Percentiles rank a stretch among this genome's conserved stretches.
These are phyloP conservation scores for Penicillium crystallinum DNA, from an alignment of 495 filamentous ascomycete genomes.

Conservation along the genomic window DNA sequence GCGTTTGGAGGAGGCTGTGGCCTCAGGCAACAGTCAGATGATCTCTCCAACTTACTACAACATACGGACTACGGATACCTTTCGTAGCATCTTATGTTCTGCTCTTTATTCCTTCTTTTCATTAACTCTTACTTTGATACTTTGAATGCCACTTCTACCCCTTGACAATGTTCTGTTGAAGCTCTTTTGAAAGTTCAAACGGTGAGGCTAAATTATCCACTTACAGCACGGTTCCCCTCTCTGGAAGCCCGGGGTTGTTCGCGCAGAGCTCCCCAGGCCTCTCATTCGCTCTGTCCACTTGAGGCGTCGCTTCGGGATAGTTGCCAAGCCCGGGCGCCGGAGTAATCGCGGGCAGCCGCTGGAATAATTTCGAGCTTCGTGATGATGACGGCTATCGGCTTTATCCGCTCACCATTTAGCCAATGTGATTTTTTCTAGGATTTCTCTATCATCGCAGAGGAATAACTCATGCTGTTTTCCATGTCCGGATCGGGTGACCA, in stretches of 20 bases:
- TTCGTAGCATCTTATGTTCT: too few relatives aligned
- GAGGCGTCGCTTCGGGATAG: conserved; percentile 6
- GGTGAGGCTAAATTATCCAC: neutral
- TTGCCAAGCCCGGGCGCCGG: conserved; percentile 13
- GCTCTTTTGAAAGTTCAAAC: neutral
- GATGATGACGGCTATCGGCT: neutral
- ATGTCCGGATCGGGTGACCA: neutral
- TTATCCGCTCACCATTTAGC: neutral
- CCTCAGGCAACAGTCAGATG: conserved; percentile 13
- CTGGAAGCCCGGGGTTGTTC: neutral
- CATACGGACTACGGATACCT: too few relatives aligned
- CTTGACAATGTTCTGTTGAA: too few relatives aligned
- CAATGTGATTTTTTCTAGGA: neutral
- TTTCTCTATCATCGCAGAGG: neutral
- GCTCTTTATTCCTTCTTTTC: too few relatives aligned
- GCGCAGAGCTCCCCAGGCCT: neutral
- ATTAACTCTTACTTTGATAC: too few relatives aligned
- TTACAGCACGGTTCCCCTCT: conserved; percentile 14
- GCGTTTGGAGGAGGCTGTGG: neutral
- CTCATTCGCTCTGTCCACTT: conserved; percentile 11
- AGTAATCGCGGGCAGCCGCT: neutral
- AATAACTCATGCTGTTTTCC: neutral
- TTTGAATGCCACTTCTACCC: too few relatives aligned
- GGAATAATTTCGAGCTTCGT: neutral
- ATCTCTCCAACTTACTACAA: neutral